Percentiles rank a stretch among this genome's conserved stretches.
Evolutionary conservation across 225 moss, liverwort and hornwort genomes (phyloP).

Genomic region (Bryoerythrophyllum caledonicum): DNA sequence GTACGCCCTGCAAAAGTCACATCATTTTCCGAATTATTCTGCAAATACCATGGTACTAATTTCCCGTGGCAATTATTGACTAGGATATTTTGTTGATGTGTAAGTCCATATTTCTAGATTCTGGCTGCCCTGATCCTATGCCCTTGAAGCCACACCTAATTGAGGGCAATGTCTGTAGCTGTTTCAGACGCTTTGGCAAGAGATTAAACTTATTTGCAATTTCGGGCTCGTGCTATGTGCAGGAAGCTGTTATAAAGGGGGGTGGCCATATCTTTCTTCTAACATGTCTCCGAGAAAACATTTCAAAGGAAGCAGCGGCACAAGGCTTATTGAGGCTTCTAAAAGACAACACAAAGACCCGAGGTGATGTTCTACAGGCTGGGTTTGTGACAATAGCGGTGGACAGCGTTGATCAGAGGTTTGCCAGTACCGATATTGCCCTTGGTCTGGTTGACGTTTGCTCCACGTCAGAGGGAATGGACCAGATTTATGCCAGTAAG

Average conservation of each 20-base stretch:
- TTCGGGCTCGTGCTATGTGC: background rate
- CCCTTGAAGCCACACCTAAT: too few species aligned
- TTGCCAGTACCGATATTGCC: slow-evolving; percentile 28
- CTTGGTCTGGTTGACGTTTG: slow-evolving; percentile 20
- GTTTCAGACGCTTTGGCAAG: too few species aligned
- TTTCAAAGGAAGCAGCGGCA: slow-evolving; percentile 20
- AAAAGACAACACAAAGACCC: background rate
- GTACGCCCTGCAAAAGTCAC: too few species aligned
- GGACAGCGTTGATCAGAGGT: slow-evolving; percentile 21
- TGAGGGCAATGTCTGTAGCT: too few species aligned
- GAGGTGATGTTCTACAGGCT: slow-evolving; percentile 17
- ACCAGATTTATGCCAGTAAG: slow-evolving; percentile 9
- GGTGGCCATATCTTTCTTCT: slow-evolving; percentile 35
- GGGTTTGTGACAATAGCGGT: slow-evolving; percentile 32
- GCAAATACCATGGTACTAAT: background rate
- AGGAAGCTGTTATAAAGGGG: slow-evolving; percentile 30
- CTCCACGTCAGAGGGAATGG: slow-evolving; percentile 7
- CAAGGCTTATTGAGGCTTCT: slow-evolving; percentile 31
- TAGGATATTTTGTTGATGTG: too few species aligned
- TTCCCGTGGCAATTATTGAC: background rate
- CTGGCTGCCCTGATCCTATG: too few species aligned
- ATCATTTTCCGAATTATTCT: background rate
- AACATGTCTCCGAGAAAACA: slow-evolving; percentile 17
- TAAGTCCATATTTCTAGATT: too few species aligned
- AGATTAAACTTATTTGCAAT: too few species aligned